Evolutionary conservation across 2,329 filamentous ascomycete genomes (phyloP).

Genomic region (Zalaria obscura): DNA sequence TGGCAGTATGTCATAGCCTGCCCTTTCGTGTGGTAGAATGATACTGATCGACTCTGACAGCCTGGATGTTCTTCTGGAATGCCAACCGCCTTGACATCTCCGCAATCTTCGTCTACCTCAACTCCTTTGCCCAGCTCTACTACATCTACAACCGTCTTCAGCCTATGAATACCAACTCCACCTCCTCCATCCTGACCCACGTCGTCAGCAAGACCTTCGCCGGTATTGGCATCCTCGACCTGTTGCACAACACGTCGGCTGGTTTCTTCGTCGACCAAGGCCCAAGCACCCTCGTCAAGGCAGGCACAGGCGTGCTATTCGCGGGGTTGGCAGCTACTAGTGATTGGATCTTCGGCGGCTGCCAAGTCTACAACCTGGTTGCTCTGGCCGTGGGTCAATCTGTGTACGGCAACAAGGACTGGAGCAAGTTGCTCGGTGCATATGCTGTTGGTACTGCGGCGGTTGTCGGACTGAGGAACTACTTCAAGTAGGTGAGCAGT

Average conservation of each 20-base stretch:
- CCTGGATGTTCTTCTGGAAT: slow-evolving; percentile 52
- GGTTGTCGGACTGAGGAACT: slow-evolving; percentile 39
- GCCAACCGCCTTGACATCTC: slow-evolving; percentile 32
- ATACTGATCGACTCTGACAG: slow-evolving; percentile 8
- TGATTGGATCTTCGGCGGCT: slow-evolving; percentile 48
- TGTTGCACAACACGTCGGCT: slow-evolving; percentile 43
- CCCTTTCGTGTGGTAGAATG: too few relatives aligned
- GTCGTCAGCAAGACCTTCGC: slow-evolving; percentile 45
- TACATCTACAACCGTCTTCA: slow-evolving; percentile 36
- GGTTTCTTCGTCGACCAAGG: slow-evolving; percentile 38
- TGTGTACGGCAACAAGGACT: slow-evolving; percentile 29
- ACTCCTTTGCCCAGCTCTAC: slow-evolving; percentile 39
- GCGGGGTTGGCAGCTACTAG: slow-evolving; percentile 34
- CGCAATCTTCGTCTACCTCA: slow-evolving; percentile 43
- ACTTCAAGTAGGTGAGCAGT: slow-evolving; percentile 30
- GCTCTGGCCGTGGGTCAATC: slow-evolving; percentile 41
- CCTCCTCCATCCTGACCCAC: slow-evolving; percentile 41
- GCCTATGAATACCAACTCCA: slow-evolving; percentile 34
- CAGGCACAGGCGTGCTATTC: slow-evolving; percentile 40
- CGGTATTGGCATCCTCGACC: slow-evolving; percentile 44
- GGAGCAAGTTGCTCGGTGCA: slow-evolving; percentile 36
- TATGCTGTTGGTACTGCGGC: slow-evolving; percentile 39
- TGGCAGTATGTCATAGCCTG: slow-evolving; percentile 22
- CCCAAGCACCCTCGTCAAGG: slow-evolving; percentile 33
- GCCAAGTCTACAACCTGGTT: slow-evolving; percentile 44